Evolutionary conservation across 1,139 yeast species (phyloP), one percentile per base, ranked within the genome.

Genomic region (Suhomyces bolitotheri): DNA sequence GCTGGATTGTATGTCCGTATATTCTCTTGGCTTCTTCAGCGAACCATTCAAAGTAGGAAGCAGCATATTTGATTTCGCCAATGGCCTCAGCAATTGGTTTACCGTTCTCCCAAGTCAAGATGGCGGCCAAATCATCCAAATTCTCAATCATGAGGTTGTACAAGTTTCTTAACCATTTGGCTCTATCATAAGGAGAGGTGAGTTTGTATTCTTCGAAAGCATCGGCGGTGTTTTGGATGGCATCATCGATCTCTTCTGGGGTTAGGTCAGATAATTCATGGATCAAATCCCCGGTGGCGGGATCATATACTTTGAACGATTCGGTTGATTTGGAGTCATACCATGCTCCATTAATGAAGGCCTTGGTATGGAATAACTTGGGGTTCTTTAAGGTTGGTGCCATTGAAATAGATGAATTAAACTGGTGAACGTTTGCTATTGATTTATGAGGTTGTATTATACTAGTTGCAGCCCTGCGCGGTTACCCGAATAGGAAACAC

Each of bases 321-420:
- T 73, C 73, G 16, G 71, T 60, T 13, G 80, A 66, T 29, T 66
- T 62, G 16, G 79, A 69, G 14, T 60, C 53, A 31, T 74, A 58
- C 89, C 95, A 88, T 50, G 78, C 63, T 32, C 96, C 96, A 48
- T 83, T 77, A 56, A 87, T 68, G 49, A 66, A 78, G 13, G 87
- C 80, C 40, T 75, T 72, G 26, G 75, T 60, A 51, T 76, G 71
- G 38, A 85, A 50, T 35, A 87, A 72, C 10, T 72, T 73, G 12
- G 78, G 73, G 56, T 81, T 76, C 38, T 72, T 68, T 41, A 82
- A 66, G 12, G 45, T 51, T 27, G 56, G 56, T 14, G 53, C 52
- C 62, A 58, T 58, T 25, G 22, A 22, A 24, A 9, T n/a, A 3
- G 27, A 19, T 20, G 23, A 13, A 11, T 17, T 5, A 17, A 25